Base-by-base conservation (phyloP, 1,284 basidiomycete species). In the Sanguinoderma infundibulare region DNA sequence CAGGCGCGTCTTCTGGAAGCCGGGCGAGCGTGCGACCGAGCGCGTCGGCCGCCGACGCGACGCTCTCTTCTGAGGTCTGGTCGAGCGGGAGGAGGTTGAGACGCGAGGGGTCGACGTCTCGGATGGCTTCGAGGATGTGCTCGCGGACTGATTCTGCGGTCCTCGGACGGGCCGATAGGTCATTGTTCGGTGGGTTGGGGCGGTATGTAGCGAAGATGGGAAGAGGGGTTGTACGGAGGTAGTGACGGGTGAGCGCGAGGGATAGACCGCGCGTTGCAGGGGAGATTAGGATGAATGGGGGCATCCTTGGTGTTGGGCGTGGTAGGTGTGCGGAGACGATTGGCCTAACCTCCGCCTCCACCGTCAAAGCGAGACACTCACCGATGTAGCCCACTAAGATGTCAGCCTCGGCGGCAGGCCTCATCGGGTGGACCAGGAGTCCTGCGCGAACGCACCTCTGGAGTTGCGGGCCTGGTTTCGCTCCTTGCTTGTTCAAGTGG, bases 191-290 rank as follows among this genome's bases (percentile, higher is more conserved):
- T 3, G 63, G 52, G 4, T 71, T 69, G 10, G 78, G 77, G 54
- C 86, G 82, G 71, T 85, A 80, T 3, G 83, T 86, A 15, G 84
- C 83, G 66, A 79, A 84, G 3, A 88, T 80, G 1, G 85, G 84
- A 20, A 85, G 71, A 10, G 73, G 70, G 7, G 84, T 86, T 1
- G 78, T 80, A 51, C 75, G 75, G 32, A 87, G 78, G 62, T 82
- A 81, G 67, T 84, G 80, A n/a, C 84, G 79, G 15, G 83, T 81
- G 34, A 88, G 75, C 1, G 84, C 83, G 30, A 85, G 78, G 10
- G 83, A 84, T 14, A 87, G 76, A 12, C 84, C 84, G 24, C 84
- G 77, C 14, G 81, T 83, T 0, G 83, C 79, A 22, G 78, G 77
- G 22, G 78, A 72, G 35, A 85, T 73, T 55, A 86, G 76, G 66